Evolutionary conservation across 345 rosid genomes (phyloP), one percentile per base, ranked within the genome.

Genomic region (Mercurialis annua): DNA sequence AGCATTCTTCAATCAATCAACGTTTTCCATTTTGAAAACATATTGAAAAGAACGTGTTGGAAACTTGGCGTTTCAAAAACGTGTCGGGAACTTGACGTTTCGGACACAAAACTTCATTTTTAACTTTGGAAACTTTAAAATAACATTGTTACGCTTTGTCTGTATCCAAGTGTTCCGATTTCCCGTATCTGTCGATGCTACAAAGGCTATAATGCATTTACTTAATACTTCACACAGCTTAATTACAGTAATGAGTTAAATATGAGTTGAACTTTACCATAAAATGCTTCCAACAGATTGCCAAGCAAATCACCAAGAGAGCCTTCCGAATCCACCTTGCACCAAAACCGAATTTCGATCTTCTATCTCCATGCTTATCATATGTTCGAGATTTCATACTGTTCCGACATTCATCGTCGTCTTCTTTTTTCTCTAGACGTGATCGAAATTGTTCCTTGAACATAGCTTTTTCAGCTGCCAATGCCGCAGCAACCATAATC

Each of bases 261-360:
- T 23, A 62, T 55, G 56, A 62, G 46, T 10, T 11, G 29, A 73
- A 66, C 52, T 68, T 77, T 75, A 90, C 99, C 88, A 68, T 81
- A 65, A 86, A 80, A 78, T 91, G 99, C 77, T 77, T 91, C 90
- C 92, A 91, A 75, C 58, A 84, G 63, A 94, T 75, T 36, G 80
- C 86, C 67, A 89, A 49, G 72, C 91, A 86, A 77, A 81, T 70
- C 36, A 76, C 30, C 80, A 89, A 78, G 10, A 89, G 83, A 59
- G 80, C 52, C 71, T 85, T 86, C 53, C 90, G 78, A 51, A 85
- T 61, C 81, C 82, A 76, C 73, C 87, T 79, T 61, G 54, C 70
- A 38, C 77, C 72, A 52, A 77, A 70, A 55, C 52, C 42, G 18
- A 76, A 69, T 56, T 83, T 53, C 9, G 75, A 63, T 55, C 59